Base-by-base conservation (phyloP, 768 basidiomycete genomes). In the Russula earlei region DNA sequence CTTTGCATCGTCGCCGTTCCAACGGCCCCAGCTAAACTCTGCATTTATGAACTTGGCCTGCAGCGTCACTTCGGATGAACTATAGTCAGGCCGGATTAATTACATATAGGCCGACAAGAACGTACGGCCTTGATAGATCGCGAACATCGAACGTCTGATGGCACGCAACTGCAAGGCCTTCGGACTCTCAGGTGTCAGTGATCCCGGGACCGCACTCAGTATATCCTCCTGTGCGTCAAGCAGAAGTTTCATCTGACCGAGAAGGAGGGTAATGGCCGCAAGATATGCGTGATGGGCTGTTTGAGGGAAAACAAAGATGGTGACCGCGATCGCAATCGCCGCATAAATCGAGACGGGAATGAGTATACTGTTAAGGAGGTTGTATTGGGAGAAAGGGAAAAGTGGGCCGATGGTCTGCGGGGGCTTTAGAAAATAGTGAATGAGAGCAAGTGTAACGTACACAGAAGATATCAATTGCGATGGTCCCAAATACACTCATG, bases 231-330 rank as follows among this genome's bases (percentile, higher is more conserved):
- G 74, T 34, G 69, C 57, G 10, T 65, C 65, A 1, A 75, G 49
- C 9, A 74, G 54, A 20, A 46, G 34, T 50, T 67, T 61, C 5
- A 72, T 43, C 25, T 67, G 63, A 19, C 63, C 62, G 1, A 75
- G 62, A 33, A 73, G 67, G 12, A 52, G 64, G 4, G 66, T 63
- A n/a, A 68, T 53, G 10, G 60, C 65, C 19, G 59, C 63, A 43
- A 77, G 65, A 36, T 68, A 68, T 4, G 69, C 62, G 52, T 78
- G 75, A 54, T 76, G 74, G 49, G 80, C 67, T 0, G 77, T 73
- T 60, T 77, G 73, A 7, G 81, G 81, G 65, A 82, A 83, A 49
- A 81, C 67, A 51, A 80, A 63, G 8, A 76, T 50, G 10, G 75
- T 74, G 3, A 71, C 63, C 5, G 74, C 68, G n/a, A 77, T 27